Base-by-base conservation (phyloP, 352 stramenopile genomes). In the Phytopythium delawarense region DNA sequence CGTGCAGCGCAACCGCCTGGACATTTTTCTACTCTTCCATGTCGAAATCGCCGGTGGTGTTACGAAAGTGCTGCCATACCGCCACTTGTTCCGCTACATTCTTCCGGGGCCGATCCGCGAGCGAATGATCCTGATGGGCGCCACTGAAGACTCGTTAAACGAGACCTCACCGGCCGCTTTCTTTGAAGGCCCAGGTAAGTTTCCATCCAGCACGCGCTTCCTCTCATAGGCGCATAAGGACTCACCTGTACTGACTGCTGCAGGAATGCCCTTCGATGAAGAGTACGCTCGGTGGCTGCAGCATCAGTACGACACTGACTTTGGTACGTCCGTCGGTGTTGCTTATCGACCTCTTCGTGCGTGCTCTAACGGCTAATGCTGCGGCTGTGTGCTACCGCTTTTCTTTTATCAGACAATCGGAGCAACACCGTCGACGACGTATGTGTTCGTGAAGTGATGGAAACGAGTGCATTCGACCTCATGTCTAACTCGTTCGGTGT, bases 271-370 rank as follows among this genome's bases (percentile, higher is more conserved):
- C 8, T 96, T 96, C 55, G 87, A 96, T 48, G 87, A 92, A 63
- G 81, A 94, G 62, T 96, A 96, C 67, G 87, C 83, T 28, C 81
- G 87, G 13, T 96, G 87, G 87, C 70, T 96, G 23, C 87, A 96
- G 70, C 78, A 91, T 60, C 69, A 92, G 34, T 96, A 93, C 63
- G 87, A 96, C 66, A 90, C 79, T 6, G 87, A 96, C 61, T 71
- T 92, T 15, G 83, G 87, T 94, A 77, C 59, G 75, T 8, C 4
- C n/a, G 48, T 9, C 15, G n/a, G 45, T 28, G 5, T 6, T 53
- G 2, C 48, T 35, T 25, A n/a, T 3, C 44, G n/a, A 16, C 4
- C 23, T 16, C 15, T 52, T 40, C 20, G 20, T 48, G 2, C 7
- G 4, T 46, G 40, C 5, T 15, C 6, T 51, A 4, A 51, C 11